Evolutionary conservation across 129 eudicot species (phyloP).

Genomic region (Dittrichia graveolens): DNA sequence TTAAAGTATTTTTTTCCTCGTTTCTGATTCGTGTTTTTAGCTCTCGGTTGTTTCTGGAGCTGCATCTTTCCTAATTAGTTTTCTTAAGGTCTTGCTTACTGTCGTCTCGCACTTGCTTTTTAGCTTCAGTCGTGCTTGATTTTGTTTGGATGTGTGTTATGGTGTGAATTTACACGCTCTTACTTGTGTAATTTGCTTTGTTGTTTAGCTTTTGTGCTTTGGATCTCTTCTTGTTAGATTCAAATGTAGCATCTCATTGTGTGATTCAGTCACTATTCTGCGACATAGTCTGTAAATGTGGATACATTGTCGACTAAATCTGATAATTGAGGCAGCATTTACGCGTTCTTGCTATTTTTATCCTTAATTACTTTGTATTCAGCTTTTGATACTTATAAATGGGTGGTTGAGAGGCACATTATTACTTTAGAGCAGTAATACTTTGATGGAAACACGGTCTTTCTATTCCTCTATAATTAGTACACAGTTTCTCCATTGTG

Average conservation of each 20-base stretch:
- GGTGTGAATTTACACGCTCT: not conserved
- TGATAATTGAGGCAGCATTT: not conserved
- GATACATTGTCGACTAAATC: constrained; percentile 23
- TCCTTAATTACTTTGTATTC: not conserved
- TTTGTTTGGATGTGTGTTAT: constrained; percentile 14
- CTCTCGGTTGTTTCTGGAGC: constrained; percentile 8
- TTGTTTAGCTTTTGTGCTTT: not conserved
- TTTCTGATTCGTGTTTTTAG: constrained; percentile 14
- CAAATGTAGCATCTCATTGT: constrained; percentile 11
- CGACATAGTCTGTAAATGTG: constrained; percentile 1
- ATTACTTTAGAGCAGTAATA: constrained; percentile 16
- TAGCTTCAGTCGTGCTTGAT: constrained; percentile 14
- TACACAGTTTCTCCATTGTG: constrained; percentile 15
- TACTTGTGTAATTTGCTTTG: constrained; percentile 1
- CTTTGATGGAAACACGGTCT: not conserved
- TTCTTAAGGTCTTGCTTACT: not conserved
- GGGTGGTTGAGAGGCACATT: constrained; percentile 21
- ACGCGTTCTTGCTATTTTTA: constrained; percentile 19
- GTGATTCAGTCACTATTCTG: constrained; percentile 26
- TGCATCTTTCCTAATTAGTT: not conserved
- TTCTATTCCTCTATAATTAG: not conserved
- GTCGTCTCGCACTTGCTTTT: constrained; percentile 6
- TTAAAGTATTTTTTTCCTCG: not conserved
- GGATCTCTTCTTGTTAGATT: constrained; percentile 37
- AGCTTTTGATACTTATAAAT: not conserved